phyloP scores from a whole-genome alignment of 2,329 filamentous ascomycete genomes.

The Neofusicoccum umdonicola region DNA sequence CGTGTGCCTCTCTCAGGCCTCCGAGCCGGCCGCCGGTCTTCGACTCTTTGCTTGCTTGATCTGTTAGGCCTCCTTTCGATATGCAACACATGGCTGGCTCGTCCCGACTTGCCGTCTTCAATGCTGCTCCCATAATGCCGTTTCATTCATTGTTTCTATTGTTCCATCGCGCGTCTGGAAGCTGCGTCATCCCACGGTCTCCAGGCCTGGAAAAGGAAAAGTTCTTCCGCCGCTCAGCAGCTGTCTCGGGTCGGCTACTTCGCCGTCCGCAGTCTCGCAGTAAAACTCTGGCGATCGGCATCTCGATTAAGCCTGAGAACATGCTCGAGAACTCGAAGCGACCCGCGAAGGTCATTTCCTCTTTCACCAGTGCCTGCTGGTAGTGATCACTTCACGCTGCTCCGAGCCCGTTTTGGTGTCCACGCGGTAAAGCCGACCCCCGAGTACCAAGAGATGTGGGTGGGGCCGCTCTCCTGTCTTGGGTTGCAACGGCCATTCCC shows the following conservation, averaged over 20 bases:
- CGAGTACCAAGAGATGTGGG: not conserved
- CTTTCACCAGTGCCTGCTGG: not conserved
- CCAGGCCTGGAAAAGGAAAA: not conserved
- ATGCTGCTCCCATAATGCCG: not conserved
- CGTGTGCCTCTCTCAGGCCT: not conserved
- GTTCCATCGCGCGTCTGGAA: not conserved
- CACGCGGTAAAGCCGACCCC: not conserved
- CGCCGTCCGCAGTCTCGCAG: not conserved
- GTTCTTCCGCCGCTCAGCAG: not conserved
- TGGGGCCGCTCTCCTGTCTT: not conserved
- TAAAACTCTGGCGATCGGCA: not conserved
- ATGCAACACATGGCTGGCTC: slow-evolving; percentile 5
- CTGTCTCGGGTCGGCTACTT: not conserved
- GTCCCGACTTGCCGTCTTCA: not conserved
- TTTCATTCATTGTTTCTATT: not conserved
- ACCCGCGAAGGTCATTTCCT: not conserved
- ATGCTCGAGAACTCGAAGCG: not conserved
- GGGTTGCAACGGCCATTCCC: not conserved
- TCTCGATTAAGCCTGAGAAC: not conserved
- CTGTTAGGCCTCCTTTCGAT: not conserved
- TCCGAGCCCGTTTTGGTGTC: not conserved
- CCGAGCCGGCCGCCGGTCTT: not conserved
- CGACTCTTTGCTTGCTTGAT: not conserved
- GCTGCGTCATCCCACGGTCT: not conserved
- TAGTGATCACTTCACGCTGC: not conserved